These are phyloP conservation scores for Sistotremastrum niveocremeum DNA, from an alignment of 768 basidiomycete genomes.

Conservation along the genomic window DNA sequence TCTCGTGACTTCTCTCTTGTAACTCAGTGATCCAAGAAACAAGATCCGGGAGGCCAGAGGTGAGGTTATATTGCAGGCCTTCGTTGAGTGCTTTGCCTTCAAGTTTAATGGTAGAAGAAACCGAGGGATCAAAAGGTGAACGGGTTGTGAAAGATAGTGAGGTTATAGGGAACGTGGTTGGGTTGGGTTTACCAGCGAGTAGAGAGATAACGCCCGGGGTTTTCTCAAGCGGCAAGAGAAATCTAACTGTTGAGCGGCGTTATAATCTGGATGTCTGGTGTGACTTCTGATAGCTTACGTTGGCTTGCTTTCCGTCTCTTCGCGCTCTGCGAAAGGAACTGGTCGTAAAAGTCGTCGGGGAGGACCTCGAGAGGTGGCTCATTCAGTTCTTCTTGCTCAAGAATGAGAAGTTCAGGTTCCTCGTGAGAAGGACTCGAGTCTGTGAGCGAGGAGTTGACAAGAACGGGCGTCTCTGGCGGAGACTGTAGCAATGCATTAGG, in stretches of 20 bases:
- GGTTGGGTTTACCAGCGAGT: slow-evolving; percentile 34
- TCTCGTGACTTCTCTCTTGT: slow-evolving; percentile 25
- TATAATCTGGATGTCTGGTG: too few species aligned
- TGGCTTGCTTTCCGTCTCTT: too few species aligned
- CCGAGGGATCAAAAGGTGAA: slow-evolving; percentile 6
- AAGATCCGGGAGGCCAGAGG: slow-evolving; percentile 22
- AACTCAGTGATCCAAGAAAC: slow-evolving; percentile 23
- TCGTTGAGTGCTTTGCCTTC: slow-evolving; percentile 22
- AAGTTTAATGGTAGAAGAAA: slow-evolving; percentile 18
- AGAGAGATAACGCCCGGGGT: slow-evolving; percentile 26
- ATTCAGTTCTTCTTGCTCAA: too few species aligned
- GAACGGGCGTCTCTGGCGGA: too few species aligned
- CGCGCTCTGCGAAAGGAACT: too few species aligned
- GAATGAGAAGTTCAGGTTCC: too few species aligned
- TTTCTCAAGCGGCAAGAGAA: slow-evolving; percentile 29
- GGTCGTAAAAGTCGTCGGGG: too few species aligned
- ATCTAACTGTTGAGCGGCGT: slow-evolving; percentile 22
- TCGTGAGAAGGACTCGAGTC: too few species aligned
- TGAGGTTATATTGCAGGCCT: slow-evolving; percentile 30
- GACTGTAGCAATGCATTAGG: too few species aligned
- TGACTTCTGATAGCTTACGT: too few species aligned
- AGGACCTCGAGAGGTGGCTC: too few species aligned
- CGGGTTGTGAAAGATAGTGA: slow-evolving; percentile 18
- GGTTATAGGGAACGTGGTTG: slow-evolving; percentile 34
- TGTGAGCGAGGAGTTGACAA: too few species aligned